Evolutionary conservation across 2,329 filamentous ascomycete species (phyloP).

Genomic region (Talaromyces sp.): DNA sequence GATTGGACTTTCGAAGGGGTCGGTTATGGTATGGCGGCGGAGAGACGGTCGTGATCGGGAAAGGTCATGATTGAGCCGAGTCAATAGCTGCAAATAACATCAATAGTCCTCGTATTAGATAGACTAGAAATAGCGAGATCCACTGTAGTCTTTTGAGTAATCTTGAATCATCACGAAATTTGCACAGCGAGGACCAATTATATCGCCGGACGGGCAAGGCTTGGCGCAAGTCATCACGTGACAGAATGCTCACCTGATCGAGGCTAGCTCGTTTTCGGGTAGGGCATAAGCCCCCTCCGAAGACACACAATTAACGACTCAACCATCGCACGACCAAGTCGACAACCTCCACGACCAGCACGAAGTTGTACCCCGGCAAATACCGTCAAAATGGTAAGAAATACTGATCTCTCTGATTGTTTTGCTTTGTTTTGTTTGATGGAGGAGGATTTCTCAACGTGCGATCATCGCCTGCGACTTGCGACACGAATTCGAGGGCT

Average conservation of each 20-base stretch:
- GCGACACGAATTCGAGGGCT: neutral
- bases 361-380: slow-evolving; percentile 36
- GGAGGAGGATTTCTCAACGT: slow-evolving; percentile 13
- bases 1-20: slow-evolving; percentile 69
- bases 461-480: neutral
- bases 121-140: neutral
- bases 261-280: slow-evolving; percentile 18
- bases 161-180: neutral
- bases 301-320: slow-evolving; percentile 9
- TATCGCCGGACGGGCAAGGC: neutral
- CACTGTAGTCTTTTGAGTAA: neutral
- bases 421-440: slow-evolving; percentile 13
- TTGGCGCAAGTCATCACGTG: neutral
- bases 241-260: neutral
- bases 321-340: slow-evolving; percentile 3
- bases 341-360: slow-evolving; percentile 35
- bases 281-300: slow-evolving; percentile 39
- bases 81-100: neutral
- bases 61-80: slow-evolving; percentile 32
- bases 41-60: slow-evolving; percentile 55
- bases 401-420: slow-evolving; percentile 4
- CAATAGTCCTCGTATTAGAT: neutral
- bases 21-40: slow-evolving; percentile 84
- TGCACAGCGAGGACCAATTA: neutral
- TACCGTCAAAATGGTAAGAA: slow-evolving; percentile 45